These are phyloP conservation scores for Phytophthora palmivora DNA, from an alignment of 352 stramenopile genomes.

Conservation along the genomic window DNA sequence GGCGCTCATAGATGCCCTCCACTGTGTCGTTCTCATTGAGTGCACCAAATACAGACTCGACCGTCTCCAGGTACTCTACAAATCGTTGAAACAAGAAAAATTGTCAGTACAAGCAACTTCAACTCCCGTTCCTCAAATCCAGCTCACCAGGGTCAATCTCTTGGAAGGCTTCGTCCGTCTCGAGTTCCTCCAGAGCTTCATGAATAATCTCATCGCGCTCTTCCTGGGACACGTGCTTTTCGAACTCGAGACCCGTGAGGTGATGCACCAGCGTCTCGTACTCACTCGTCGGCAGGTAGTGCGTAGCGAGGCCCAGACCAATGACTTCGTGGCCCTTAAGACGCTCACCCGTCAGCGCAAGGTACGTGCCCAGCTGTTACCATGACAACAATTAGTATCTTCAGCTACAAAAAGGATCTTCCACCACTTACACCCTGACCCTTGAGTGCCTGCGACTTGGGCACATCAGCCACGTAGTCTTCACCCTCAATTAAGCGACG, in stretches of 20 bases:
- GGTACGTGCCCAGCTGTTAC: constrained; percentile 90
- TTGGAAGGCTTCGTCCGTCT: constrained; percentile 86
- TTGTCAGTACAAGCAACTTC: constrained; percentile 1
- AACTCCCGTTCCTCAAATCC: constrained; percentile 1
- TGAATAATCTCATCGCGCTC: constrained; percentile 89
- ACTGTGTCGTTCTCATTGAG: constrained; percentile 76
- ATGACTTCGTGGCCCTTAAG: constrained; percentile 92
- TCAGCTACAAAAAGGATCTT: not conserved
- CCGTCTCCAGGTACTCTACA: constrained; percentile 72
- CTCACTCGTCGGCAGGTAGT: constrained; percentile 93
- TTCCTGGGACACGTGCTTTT: constrained; percentile 71
- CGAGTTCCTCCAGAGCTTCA: constrained; percentile 75
- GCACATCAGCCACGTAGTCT: constrained; percentile 75
- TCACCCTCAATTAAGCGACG: constrained; percentile 73
- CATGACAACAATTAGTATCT: constrained; percentile 12
- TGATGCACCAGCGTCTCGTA: constrained; percentile 91
- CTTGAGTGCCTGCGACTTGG: constrained; percentile 71
- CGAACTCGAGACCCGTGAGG: constrained; percentile 84
- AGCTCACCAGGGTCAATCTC: constrained; percentile 69
- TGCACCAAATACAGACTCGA: constrained; percentile 82
- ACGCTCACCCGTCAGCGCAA: constrained; percentile 94
- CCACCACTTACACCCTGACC: constrained; percentile 65
- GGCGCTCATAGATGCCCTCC: constrained; percentile 73
- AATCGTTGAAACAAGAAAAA: constrained; percentile 27
- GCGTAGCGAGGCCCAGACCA: constrained; percentile 95